These are phyloP conservation scores for Taxillus chinensis DNA, from an alignment of 164 flowering plant genomes.

Conservation along the genomic window DNA sequence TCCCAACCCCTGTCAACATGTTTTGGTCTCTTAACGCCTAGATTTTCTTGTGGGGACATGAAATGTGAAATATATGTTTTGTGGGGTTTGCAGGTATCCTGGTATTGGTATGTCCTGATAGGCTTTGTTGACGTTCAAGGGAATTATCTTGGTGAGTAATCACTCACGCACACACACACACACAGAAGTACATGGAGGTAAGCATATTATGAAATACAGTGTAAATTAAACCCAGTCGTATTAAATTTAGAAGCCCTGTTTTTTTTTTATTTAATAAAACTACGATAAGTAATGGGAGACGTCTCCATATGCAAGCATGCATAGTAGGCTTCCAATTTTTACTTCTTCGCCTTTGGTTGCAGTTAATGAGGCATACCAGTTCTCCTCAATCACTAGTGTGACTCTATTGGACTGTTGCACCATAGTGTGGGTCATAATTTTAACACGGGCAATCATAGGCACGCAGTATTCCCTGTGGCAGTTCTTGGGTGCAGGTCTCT, in stretches of 20 bases:
- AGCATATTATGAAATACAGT: too few species aligned
- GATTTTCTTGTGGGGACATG: not conserved
- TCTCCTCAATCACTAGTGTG: conserved; percentile 74
- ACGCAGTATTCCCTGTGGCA: conserved; percentile 62
- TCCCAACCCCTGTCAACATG: not conserved
- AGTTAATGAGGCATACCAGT: conserved; percentile 71
- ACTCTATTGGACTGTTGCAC: conserved; percentile 76
- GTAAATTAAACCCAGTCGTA: too few species aligned
- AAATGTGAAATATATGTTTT: not conserved
- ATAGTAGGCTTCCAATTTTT: too few species aligned
- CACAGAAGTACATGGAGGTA: not conserved
- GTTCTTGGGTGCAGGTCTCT: conserved; percentile 46
- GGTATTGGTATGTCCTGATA: conserved; percentile 74
- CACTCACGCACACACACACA: not conserved
- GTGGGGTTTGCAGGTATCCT: conserved; percentile 47
- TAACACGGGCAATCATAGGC: conserved; percentile 60
- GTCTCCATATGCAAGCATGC: too few species aligned
- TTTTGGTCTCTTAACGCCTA: not conserved
- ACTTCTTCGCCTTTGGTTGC: conserved; percentile 10
- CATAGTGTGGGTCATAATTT: conserved; percentile 58
- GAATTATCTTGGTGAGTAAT: conserved; percentile 53
- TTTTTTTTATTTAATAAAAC: too few species aligned
- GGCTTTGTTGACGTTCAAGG: conserved; percentile 77
- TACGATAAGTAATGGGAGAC: too few species aligned
- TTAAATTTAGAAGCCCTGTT: too few species aligned